Conservation (phyloP, 78 protist genomes). For the Acrasis kona region DNA sequence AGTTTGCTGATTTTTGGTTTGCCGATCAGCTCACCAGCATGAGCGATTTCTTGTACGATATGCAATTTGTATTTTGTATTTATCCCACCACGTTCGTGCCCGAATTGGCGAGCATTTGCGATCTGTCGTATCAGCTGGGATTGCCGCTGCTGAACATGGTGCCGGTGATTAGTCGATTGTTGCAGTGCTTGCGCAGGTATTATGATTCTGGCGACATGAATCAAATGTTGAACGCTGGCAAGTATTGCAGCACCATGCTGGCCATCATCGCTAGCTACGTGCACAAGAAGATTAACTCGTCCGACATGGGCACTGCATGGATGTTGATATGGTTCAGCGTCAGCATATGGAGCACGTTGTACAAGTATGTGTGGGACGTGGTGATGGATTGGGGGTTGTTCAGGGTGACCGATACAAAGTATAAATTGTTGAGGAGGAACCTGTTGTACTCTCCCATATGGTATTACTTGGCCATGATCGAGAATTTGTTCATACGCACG, state of each 20-base stretch:
- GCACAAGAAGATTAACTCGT: background rate
- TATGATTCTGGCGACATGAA: too few relatives aligned
- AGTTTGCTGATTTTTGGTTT: background rate
- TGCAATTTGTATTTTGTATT: background rate
- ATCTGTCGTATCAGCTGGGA: background rate
- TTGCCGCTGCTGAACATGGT: background rate
- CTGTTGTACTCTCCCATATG: background rate
- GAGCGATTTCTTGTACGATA: background rate
- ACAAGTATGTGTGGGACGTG: background rate
- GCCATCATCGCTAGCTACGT: background rate
- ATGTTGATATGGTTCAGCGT: background rate
- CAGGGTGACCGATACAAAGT: too few relatives aligned
- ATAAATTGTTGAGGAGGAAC: background rate
- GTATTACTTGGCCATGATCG: background rate
- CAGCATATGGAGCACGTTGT: background rate
- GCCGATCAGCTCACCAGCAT: background rate
- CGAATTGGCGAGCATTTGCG: background rate
- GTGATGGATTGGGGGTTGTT: conserved; percentile 6
- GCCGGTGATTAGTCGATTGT: background rate
- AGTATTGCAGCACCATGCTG: background rate
- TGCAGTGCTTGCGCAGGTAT: background rate
- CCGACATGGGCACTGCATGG: background rate
- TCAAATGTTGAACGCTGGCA: background rate
- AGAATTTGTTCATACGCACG: background rate
- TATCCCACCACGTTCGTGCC: background rate